Evolutionary conservation across 2,329 filamentous ascomycete genomes (phyloP).

Genomic region (Botrytis paeoniae): DNA sequence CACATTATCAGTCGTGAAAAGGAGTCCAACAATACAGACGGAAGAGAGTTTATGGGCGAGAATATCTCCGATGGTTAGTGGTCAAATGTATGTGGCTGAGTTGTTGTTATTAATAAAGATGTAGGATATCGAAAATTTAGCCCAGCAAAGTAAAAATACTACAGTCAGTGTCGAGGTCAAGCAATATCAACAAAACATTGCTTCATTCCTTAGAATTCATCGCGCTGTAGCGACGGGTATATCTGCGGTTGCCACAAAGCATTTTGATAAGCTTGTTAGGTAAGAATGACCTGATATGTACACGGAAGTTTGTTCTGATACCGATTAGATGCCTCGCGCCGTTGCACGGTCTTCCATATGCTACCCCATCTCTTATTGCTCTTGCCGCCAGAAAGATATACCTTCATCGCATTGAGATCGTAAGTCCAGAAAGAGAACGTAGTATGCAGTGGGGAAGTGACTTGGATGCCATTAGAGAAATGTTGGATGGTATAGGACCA

Average conservation of each 20-base stretch:
- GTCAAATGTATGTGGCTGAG: background rate
- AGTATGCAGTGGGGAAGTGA: slow-evolving; percentile 94
- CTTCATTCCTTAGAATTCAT: slow-evolving; percentile 83
- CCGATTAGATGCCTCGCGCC: slow-evolving; percentile 64
- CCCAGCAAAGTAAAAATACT: slow-evolving; percentile 55
- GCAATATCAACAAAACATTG: slow-evolving; percentile 82
- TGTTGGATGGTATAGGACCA: slow-evolving; percentile 61
- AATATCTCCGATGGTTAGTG: slow-evolving; percentile 32
- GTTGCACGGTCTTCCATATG: slow-evolving; percentile 75
- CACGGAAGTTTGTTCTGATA: slow-evolving; percentile 1
- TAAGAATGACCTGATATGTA: slow-evolving; percentile 36
- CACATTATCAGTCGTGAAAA: slow-evolving; percentile 38
- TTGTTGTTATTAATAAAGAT: slow-evolving; percentile 21
- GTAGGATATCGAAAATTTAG: slow-evolving; percentile 35
- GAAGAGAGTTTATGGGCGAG: slow-evolving; percentile 26
- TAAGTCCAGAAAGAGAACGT: slow-evolving; percentile 67
- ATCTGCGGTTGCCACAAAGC: slow-evolving; percentile 72
- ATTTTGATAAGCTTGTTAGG: slow-evolving; percentile 67
- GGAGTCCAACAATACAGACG: slow-evolving; percentile 25
- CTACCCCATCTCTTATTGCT: slow-evolving; percentile 78
- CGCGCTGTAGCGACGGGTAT: slow-evolving; percentile 78
- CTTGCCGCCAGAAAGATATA: slow-evolving; percentile 86
- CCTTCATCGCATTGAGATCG: slow-evolving; percentile 74
- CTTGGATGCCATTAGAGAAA: slow-evolving; percentile 60
- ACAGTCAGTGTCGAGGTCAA: slow-evolving; percentile 72